These are phyloP conservation scores for Penstemon barbatus DNA, from an alignment of 257 asterid species.

Conservation along the genomic window DNA sequence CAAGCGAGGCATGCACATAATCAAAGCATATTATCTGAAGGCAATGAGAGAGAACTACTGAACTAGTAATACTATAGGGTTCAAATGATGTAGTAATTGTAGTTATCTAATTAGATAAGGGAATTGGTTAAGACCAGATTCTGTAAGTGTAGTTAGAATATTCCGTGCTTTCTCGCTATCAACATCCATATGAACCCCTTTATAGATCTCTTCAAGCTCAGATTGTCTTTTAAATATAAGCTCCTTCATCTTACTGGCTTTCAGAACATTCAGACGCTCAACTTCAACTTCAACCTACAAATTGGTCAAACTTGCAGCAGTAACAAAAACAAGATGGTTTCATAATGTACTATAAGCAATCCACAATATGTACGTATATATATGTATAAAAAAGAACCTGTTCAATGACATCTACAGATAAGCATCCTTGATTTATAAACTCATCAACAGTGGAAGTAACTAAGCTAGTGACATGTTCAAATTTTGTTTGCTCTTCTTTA, in stretches of 20 bases:
- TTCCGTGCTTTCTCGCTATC: conserved; percentile 53
- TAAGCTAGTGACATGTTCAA: conserved; percentile 50
- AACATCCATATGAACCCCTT: conserved; percentile 63
- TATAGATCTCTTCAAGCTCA: conserved; percentile 67
- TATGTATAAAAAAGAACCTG: conserved; percentile 44
- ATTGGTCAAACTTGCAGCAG: conserved; percentile 22
- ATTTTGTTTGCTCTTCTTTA: conserved; percentile 50
- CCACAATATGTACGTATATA: not conserved
- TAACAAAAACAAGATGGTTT: conserved; percentile 24
- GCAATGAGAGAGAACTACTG: conserved; percentile 14
- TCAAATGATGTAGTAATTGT: conserved; percentile 7
- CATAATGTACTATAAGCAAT: conserved; percentile 15
- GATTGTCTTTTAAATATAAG: conserved; percentile 66
- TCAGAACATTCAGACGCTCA: conserved; percentile 52
- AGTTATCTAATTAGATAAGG: conserved; percentile 12
- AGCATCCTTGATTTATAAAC: conserved; percentile 53
- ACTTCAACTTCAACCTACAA: conserved; percentile 66
- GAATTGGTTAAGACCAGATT: not conserved
- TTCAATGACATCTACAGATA: conserved; percentile 57
- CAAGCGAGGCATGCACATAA: no score
- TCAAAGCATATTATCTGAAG: not conserved
- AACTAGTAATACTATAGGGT: not conserved
- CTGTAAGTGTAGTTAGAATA: conserved; percentile 38
- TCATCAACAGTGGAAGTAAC: conserved; percentile 42
- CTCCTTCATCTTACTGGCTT: conserved; percentile 72